Conservation (phyloP, 169 alveolate species). For the Babesia bigemina region DNA sequence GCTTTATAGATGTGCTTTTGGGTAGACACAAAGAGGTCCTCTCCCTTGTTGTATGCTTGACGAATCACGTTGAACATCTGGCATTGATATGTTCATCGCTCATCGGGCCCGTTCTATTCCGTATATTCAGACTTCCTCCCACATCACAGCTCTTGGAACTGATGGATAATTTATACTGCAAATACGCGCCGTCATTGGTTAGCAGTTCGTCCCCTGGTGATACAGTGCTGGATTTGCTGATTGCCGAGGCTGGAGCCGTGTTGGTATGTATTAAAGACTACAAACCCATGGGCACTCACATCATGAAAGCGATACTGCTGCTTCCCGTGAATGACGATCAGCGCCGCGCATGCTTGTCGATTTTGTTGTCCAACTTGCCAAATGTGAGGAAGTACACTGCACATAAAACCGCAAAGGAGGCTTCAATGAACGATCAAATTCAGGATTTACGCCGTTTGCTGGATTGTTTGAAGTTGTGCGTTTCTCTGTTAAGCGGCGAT, state of each 20-base stretch:
- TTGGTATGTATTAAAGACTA: conserved; percentile 17
- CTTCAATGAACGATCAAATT: background rate
- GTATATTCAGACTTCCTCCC: conserved; percentile 14
- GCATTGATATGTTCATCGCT: conserved; percentile 27
- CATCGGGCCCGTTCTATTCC: conserved; percentile 12
- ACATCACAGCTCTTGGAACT: conserved; percentile 7
- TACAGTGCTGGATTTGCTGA: background rate
- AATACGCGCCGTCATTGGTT: background rate
- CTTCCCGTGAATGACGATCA: conserved; percentile 24
- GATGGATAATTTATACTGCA: conserved; percentile 18
- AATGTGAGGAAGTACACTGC: background rate
- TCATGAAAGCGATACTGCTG: conserved; percentile 28
- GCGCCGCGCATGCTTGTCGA: conserved; percentile 14
- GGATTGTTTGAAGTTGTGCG: conserved; percentile 19
- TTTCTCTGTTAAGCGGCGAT: background rate
- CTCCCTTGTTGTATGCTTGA: conserved; percentile 21
- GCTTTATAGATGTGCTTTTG: background rate
- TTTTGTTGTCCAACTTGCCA: conserved; percentile 24
- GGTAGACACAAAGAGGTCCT: conserved; percentile 3
- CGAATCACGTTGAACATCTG: conserved; percentile 1
- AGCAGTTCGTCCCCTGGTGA: background rate
- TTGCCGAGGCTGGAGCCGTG: background rate
- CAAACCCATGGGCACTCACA: conserved; percentile 13
- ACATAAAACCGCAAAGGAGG: background rate
- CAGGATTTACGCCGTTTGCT: background rate